Evolutionary conservation across 148 eudicot species (phyloP).

Genomic region (Amaranthus palmeri): DNA sequence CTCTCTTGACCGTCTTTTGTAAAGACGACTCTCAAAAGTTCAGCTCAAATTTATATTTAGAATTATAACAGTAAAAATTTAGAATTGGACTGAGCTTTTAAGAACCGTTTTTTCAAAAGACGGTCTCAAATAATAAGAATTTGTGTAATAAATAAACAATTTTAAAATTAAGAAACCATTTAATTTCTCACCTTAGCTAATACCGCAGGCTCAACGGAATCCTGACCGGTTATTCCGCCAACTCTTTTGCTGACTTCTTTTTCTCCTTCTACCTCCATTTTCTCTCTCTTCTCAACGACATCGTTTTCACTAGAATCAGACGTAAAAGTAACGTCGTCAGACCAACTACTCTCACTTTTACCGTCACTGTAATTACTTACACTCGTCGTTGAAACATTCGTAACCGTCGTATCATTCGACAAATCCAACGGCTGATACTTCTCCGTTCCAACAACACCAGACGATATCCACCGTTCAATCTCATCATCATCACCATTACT

Average conservation of each 20-base stretch:
- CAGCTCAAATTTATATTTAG: too few relatives aligned
- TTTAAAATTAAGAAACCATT: neutral
- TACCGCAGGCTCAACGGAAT: slow-evolving; percentile 28
- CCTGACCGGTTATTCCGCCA: slow-evolving; percentile 28
- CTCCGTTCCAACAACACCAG: slow-evolving; percentile 23
- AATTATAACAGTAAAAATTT: too few relatives aligned
- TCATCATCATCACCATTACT: slow-evolving; percentile 22
- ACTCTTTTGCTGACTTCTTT: slow-evolving; percentile 23
- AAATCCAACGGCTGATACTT: slow-evolving; percentile 30
- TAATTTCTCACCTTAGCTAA: slow-evolving; percentile 30
- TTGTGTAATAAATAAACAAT: slow-evolving; percentile 4
- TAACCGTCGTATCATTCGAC: slow-evolving; percentile 26
- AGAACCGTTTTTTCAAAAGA: too few relatives aligned
- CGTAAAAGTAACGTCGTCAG: slow-evolving; percentile 47
- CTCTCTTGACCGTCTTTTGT: too few relatives aligned
- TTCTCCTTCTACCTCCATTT: slow-evolving; percentile 11
- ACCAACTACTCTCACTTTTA: slow-evolving; percentile 46
- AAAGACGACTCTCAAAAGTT: too few relatives aligned
- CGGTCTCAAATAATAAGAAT: too few relatives aligned
- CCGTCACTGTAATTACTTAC: slow-evolving; percentile 23
- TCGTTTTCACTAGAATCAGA: slow-evolving; percentile 36
- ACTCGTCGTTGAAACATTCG: slow-evolving; percentile 13
- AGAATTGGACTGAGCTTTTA: too few relatives aligned
- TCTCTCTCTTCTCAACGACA: slow-evolving; percentile 31
- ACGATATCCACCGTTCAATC: slow-evolving; percentile 57